These are phyloP conservation scores for Nasturtium officinale DNA, from an alignment of 345 rosid species.

Conservation along the genomic window DNA sequence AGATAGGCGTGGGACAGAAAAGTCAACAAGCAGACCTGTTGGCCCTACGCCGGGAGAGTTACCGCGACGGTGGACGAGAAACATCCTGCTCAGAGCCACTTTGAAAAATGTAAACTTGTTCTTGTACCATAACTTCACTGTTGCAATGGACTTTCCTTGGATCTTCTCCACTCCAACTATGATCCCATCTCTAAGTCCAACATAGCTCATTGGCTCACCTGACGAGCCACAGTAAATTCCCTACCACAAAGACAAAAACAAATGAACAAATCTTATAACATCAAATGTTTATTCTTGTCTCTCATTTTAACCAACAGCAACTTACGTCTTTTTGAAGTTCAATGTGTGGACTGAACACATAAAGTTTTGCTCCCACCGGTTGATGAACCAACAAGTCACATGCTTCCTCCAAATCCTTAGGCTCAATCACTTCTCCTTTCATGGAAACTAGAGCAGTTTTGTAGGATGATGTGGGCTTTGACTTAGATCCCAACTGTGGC, in stretches of 20 bases:
- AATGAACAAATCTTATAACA: neutral
- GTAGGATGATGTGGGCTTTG: neutral
- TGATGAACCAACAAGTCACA: neutral
- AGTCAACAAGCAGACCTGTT: neutral
- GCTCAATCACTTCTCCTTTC: slow-evolving; percentile 5
- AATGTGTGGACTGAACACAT: slow-evolving; percentile 5
- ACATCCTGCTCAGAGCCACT: slow-evolving; percentile 5
- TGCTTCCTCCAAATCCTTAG: neutral
- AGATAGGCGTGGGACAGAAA: slow-evolving; percentile 2
- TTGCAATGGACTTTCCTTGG: neutral
- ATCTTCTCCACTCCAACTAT: neutral
- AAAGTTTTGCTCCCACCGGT: slow-evolving; percentile 4
- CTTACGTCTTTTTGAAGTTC: neutral
- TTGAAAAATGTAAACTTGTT: neutral
- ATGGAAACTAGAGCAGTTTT: slow-evolving; percentile 4
- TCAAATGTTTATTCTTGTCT: too few relatives aligned
- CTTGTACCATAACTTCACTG: slow-evolving; percentile 6
- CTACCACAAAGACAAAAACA: neutral
- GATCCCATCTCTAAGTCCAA: slow-evolving; percentile 21
- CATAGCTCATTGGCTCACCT: neutral
- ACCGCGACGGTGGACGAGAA: rapidly evolving
- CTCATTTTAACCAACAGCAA: too few relatives aligned
- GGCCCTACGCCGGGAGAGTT: neutral
- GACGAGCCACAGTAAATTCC: neutral
- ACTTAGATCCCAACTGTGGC: neutral